Conservation (phyloP, 129 eudicot genomes). For the Helichrysum umbraculigerum region DNA sequence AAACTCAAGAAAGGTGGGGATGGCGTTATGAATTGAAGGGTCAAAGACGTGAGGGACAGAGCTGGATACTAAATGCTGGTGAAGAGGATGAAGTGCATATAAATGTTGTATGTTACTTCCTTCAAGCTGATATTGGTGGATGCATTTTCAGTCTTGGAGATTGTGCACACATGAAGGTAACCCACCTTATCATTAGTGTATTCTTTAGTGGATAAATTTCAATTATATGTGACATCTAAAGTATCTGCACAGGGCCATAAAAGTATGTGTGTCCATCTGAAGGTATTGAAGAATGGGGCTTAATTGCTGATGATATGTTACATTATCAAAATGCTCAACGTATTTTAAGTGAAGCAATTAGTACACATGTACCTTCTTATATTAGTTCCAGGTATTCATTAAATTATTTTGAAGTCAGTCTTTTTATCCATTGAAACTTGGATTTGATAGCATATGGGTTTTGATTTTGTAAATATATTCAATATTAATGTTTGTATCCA, state of each 20-base stretch:
- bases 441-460: no score
- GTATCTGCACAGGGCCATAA: no score
- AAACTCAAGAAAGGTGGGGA: slow-evolving; percentile 64
- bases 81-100: slow-evolving; percentile 78
- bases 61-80: slow-evolving; percentile 65
- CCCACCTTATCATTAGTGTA: slow-evolving; percentile 2
- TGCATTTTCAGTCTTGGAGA: slow-evolving; percentile 66
- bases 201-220: slow-evolving; percentile 7
- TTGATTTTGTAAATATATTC: no score
- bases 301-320: slow-evolving; percentile 64
- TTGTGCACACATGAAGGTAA: slow-evolving; percentile 72
- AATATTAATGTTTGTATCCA: no score
- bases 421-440: no score
- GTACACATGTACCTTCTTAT: slow-evolving; percentile 88
- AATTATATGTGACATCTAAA: not conserved
- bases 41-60: slow-evolving; percentile 44
- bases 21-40: slow-evolving; percentile 88
- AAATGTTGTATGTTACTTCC: slow-evolving; percentile 71
- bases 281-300: slow-evolving; percentile 99
- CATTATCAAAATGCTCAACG: slow-evolving; percentile 72
- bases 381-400: slow-evolving; percentile 56
- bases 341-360: slow-evolving; percentile 66
- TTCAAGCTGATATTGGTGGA: slow-evolving; percentile 67
- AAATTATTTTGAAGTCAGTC: no score
- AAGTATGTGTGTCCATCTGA: no score